Conservation (phyloP, 305 asterid genomes). For the Plantago coronopus region DNA sequence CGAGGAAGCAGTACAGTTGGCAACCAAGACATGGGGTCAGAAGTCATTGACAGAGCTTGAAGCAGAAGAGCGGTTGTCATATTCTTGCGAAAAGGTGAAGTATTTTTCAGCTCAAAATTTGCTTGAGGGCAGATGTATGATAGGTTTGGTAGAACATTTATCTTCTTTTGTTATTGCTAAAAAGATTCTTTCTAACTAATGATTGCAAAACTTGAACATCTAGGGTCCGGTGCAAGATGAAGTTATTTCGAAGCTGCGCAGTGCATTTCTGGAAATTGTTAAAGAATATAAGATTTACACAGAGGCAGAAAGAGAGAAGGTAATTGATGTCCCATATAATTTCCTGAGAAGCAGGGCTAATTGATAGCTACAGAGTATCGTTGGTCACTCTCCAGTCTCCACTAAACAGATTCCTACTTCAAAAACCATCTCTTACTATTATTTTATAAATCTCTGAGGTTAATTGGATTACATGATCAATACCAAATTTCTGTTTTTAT, state of each 20-base stretch:
- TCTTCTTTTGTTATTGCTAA: conserved; percentile 26
- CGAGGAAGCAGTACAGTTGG: conserved; percentile 84
- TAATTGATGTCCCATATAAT: conserved; percentile 25
- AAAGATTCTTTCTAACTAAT: conserved; percentile 24
- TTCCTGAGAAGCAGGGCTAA: conserved; percentile 16
- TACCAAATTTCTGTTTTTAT: neutral
- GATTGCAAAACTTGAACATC: conserved; percentile 28
- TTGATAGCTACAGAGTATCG: neutral
- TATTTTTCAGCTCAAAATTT: conserved; percentile 22
- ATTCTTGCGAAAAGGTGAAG: conserved; percentile 91
- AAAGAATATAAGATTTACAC: conserved; percentile 79
- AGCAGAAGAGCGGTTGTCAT: conserved; percentile 94
- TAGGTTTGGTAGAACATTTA: conserved; percentile 12
- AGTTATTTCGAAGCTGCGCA: conserved; percentile 76
- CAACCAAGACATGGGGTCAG: conserved; percentile 83
- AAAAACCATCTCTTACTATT: neutral
- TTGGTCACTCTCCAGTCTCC: conserved; percentile 7
- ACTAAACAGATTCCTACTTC: conserved; percentile 9
- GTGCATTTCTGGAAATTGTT: conserved; percentile 73
- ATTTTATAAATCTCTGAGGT: neutral
- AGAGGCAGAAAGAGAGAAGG: conserved; percentile 85
- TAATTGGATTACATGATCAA: neutral
- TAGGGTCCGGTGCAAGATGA: conserved; percentile 98
- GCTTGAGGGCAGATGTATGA: conserved; percentile 2
- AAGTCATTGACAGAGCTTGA: conserved; percentile 89